A percentile compares a stretch with the other conserved stretches of the same genome.
Evolutionary conservation across 169 alveolate genomes (phyloP).

Genomic region (Plasmodium relictum): DNA sequence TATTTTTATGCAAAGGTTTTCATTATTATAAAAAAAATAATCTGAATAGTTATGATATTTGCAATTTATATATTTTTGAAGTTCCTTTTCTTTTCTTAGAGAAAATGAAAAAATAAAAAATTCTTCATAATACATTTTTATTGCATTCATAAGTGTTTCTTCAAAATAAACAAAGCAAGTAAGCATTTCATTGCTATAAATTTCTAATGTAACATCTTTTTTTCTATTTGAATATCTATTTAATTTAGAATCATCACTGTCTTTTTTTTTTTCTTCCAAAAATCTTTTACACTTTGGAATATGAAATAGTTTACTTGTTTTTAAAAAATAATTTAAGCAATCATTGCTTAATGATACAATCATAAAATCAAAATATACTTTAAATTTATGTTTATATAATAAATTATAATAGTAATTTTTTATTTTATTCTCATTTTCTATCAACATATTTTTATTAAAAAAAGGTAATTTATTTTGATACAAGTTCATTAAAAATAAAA

Average conservation of each 20-base stretch:
- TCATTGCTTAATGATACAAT: constrained; percentile 18
- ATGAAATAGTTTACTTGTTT: constrained; percentile 11
- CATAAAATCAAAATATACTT: neutral
- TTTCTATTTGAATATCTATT: constrained; percentile 11
- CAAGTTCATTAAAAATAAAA: constrained; percentile 27
- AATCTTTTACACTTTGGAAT: neutral
- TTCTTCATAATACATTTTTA: constrained; percentile 44
- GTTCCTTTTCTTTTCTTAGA: constrained; percentile 22
- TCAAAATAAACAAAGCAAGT: constrained; percentile 34
- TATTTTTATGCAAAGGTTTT: constrained; percentile 25
- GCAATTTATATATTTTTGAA: constrained; percentile 1
- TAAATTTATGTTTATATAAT: constrained; percentile 9
- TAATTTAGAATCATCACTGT: neutral
- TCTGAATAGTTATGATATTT: neutral
- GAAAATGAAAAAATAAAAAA: constrained; percentile 35
- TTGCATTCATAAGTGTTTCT: constrained; percentile 49
- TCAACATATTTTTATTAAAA: neutral
- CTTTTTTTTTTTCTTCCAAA: neutral
- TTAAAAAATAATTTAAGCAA: constrained; percentile 30
- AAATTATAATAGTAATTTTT: neutral
- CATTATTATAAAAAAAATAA: constrained; percentile 21
- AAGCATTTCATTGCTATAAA: constrained; percentile 16
- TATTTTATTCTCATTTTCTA: neutral
- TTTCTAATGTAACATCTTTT: neutral
- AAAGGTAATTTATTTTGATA: neutral